Conservation (phyloP, 768 basidiomycete species). For the Chalciporus chontae region DNA sequence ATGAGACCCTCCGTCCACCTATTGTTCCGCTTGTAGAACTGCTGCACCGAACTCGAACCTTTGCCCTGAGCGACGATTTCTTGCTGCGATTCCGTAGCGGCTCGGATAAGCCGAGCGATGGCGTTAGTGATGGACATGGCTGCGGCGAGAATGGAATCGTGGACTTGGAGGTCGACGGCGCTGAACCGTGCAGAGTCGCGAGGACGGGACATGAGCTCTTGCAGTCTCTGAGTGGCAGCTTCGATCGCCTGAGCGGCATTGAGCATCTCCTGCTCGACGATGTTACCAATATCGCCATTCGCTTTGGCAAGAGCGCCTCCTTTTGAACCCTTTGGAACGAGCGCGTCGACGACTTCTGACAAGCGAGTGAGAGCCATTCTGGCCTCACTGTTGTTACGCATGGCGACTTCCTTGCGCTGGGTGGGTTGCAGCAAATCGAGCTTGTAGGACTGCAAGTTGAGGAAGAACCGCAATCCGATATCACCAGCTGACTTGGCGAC, state of each 20-base stretch:
- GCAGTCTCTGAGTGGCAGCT: constrained; percentile 82
- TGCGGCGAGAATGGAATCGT: constrained; percentile 93
- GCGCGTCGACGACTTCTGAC: constrained; percentile 79
- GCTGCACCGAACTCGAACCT: constrained; percentile 87
- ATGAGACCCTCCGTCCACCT: constrained; percentile 99
- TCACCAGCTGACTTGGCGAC: constrained; percentile 87
- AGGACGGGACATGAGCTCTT: constrained; percentile 88
- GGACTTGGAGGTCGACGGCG: constrained; percentile 91
- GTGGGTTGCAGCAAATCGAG: constrained; percentile 71
- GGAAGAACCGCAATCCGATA: constrained; percentile 86
- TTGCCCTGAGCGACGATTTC: constrained; percentile 96
- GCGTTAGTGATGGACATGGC: constrained; percentile 95
- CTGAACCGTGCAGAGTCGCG: constrained; percentile 84
- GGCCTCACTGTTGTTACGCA: constrained; percentile 85
- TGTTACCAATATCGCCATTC: constrained; percentile 91
- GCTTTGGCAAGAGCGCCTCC: constrained; percentile 64
- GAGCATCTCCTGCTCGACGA: constrained; percentile 96
- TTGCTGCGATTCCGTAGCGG: constrained; percentile 96
- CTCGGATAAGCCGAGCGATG: constrained; percentile 90
- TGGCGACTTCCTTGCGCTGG: constrained; percentile 81
- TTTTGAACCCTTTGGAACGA: constrained; percentile 82
- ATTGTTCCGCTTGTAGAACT: constrained; percentile 99
- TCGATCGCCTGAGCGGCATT: constrained; percentile 93
- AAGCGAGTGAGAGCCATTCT: constrained; percentile 80
- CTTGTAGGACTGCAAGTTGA: constrained; percentile 94